Conservation (phyloP, 441 rosid genomes). For the Francoa sonchifolia region DNA sequence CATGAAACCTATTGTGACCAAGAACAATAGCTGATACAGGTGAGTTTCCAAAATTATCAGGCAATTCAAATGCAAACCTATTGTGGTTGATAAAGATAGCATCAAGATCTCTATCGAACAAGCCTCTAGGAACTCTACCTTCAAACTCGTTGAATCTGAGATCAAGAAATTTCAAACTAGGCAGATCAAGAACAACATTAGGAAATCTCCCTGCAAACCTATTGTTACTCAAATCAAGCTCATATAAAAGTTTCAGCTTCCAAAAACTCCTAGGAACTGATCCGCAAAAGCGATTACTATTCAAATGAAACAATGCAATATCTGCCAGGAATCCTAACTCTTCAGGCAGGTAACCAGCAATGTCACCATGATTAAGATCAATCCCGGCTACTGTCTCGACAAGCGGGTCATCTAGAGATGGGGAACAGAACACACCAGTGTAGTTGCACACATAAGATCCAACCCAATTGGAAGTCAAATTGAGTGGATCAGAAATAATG, state of each 20-base stretch:
- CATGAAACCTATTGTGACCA: slow-evolving; percentile 73
- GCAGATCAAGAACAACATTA: slow-evolving; percentile 44
- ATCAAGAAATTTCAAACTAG: slow-evolving; percentile 74
- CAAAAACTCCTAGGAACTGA: too few relatives aligned
- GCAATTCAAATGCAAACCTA: slow-evolving; percentile 69
- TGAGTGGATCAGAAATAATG: slow-evolving; percentile 69
- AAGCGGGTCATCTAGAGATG: slow-evolving; percentile 39
- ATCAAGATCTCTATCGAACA: slow-evolving; percentile 65
- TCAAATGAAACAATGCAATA: too few relatives aligned
- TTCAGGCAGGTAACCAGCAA: slow-evolving; percentile 83
- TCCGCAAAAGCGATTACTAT: too few relatives aligned
- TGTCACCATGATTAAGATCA: slow-evolving; percentile 86
- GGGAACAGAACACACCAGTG: slow-evolving; percentile 57
- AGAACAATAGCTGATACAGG: slow-evolving; percentile 86
- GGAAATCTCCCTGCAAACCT: slow-evolving; percentile 85
- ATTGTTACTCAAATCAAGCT: slow-evolving; percentile 92
- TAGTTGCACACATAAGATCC: slow-evolving; percentile 70
- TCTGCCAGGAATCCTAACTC: too few relatives aligned
- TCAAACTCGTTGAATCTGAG: slow-evolving; percentile 89
- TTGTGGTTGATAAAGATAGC: slow-evolving; percentile 86
- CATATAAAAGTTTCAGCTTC: too few relatives aligned
- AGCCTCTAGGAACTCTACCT: slow-evolving; percentile 64
- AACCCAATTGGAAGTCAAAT: slow-evolving; percentile 56
- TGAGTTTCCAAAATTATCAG: slow-evolving; percentile 76
- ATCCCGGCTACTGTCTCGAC: slow-evolving; percentile 78